These are phyloP conservation scores for Quercus berberidifolia DNA, from an alignment of 306 rosid genomes.

Conservation along the genomic window DNA sequence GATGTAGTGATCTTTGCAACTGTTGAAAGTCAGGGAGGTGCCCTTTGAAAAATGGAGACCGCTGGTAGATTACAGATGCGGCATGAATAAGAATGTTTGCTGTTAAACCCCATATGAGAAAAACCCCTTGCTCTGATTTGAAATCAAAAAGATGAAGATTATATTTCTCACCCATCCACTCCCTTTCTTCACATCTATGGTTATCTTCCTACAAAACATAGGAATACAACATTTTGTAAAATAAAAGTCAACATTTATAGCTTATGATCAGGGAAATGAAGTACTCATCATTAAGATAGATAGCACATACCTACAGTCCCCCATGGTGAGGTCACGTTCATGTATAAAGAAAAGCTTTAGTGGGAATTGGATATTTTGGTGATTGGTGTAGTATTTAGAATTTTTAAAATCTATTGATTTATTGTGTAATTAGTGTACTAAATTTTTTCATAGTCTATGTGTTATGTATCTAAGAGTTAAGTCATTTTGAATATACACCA, in stretches of 20 bases:
- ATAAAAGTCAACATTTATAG: neutral
- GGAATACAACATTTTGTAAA: neutral
- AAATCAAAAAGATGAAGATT: conserved; percentile 26
- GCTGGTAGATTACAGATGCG: conserved; percentile 27
- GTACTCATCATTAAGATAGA: too few species aligned
- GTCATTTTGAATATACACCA: too few species aligned
- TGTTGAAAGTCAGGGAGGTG: conserved; percentile 38
- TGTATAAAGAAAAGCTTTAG: too few species aligned
- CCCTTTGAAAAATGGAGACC: conserved; percentile 7
- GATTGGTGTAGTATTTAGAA: too few species aligned
- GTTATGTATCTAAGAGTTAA: too few species aligned
- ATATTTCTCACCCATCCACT: conserved; percentile 38
- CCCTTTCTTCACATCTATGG: conserved; percentile 29
- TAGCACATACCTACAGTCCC: too few species aligned
- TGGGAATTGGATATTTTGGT: too few species aligned
- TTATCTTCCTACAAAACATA: conserved; percentile 21
- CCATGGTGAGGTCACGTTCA: too few species aligned
- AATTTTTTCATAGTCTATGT: too few species aligned
- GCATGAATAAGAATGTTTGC: conserved; percentile 34
- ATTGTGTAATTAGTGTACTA: too few species aligned
- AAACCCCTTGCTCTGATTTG: conserved; percentile 10
- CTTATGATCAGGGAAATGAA: too few species aligned
- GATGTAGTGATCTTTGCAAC: conserved; percentile 6
- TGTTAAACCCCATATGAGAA: conserved; percentile 29
- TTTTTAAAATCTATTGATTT: too few species aligned